phyloP scores from a whole-genome alignment of 192 early-diverging fungal species.

The Dimargaris xerosporica region DNA sequence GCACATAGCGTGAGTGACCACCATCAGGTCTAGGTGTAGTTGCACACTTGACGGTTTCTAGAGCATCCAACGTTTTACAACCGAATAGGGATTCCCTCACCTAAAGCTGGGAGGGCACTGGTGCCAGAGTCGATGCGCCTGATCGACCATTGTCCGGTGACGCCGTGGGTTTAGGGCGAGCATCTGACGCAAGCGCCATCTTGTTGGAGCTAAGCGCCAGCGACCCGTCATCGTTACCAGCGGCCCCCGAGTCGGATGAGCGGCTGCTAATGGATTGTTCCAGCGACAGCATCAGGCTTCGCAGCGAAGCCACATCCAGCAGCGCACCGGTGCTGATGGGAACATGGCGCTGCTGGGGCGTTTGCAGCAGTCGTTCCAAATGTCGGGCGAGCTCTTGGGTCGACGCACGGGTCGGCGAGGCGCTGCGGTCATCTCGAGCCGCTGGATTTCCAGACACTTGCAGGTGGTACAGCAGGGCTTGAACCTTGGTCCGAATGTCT shows the following conservation, averaged over 20 bases:
- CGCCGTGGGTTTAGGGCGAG: no score
- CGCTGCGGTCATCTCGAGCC: background rate
- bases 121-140: no score
- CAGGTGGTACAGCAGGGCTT: slow-evolving; percentile 22
- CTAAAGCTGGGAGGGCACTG: no score
- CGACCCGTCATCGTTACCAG: no score
- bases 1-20: background rate
- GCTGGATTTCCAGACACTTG: slow-evolving; percentile 14
- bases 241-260: no score
- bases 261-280: background rate
- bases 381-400: background rate
- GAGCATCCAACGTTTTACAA: background rate
- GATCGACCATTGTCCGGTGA: no score
- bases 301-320: background rate
- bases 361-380: background rate
- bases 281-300: background rate
- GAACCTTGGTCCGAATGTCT: slow-evolving; percentile 22
- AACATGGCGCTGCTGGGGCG: background rate
- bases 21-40: background rate
- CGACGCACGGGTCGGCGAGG: background rate
- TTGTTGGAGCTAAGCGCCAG: no score
- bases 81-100: background rate
- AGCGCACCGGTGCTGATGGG: background rate
- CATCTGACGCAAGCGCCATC: no score
- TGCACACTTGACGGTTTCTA: background rate